Percentiles rank a stretch among this genome's conserved stretches.
These are phyloP conservation scores for Rhizopus stolonifer DNA, from an alignment of 371 early-diverging fungal genomes.

Conservation along the genomic window DNA sequence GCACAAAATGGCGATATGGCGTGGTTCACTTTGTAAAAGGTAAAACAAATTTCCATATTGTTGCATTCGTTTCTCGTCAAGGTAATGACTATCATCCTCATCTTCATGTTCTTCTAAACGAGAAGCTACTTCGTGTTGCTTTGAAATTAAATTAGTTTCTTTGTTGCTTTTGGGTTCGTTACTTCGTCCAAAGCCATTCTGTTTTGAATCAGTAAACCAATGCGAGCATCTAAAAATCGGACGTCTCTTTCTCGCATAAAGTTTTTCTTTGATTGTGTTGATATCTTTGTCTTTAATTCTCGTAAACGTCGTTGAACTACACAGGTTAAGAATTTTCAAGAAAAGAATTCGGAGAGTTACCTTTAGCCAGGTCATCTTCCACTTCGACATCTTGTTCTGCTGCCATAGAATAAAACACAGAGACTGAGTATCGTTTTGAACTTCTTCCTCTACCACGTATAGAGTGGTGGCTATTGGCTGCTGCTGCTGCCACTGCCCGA, in stretches of 20 bases:
- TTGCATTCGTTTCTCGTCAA: conserved; percentile 83
- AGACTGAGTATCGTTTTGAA: conserved; percentile 80
- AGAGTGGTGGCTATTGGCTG: conserved; percentile 47
- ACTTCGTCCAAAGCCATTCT: conserved; percentile 88
- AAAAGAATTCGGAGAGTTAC: conserved; percentile 13
- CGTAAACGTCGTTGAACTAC: conserved; percentile 81
- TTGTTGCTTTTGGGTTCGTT: conserved; percentile 2
- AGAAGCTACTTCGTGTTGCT: conserved; percentile 82
- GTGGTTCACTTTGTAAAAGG: conserved; percentile 89
- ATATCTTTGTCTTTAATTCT: conserved; percentile 87
- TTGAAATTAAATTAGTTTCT: background rate
- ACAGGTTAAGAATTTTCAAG: background rate
- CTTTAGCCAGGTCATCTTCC: conserved; percentile 85
- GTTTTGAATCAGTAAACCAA: conserved; percentile 91
- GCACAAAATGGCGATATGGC: conserved; percentile 88
- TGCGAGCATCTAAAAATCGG: conserved; percentile 90
- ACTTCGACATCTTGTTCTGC: conserved; percentile 93
- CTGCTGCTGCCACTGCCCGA: conserved; percentile 48
- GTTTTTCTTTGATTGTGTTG: conserved; percentile 92
- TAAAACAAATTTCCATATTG: conserved; percentile 91
- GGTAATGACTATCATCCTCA: conserved; percentile 66
- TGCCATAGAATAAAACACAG: conserved; percentile 90
- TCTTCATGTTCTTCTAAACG: conserved; percentile 76
- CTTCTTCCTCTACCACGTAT: conserved; percentile 31
- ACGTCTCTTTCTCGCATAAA: conserved; percentile 94